A percentile compares a stretch with the other conserved stretches of the same genome.
These are phyloP conservation scores for Malus hybrid DNA, from an alignment of 331 rosid species.

Conservation along the genomic window DNA sequence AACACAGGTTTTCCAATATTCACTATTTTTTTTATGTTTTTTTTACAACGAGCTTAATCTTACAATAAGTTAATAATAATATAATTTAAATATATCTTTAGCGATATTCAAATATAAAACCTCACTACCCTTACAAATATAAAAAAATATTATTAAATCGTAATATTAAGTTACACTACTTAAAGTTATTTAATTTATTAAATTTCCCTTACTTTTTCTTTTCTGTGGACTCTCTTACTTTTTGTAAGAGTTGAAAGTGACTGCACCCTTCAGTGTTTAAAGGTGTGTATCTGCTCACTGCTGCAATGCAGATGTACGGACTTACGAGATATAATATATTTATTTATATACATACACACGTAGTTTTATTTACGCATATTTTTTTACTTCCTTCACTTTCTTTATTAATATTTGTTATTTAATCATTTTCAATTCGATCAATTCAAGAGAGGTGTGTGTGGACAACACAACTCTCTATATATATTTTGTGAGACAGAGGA, in stretches of 20 bases:
- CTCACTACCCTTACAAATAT: fast-evolving
- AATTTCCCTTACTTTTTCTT: neutral
- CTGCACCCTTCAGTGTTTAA: slow-evolving; percentile 38
- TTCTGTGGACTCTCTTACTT: neutral
- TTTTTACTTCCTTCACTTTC: no score
- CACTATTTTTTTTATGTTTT: no score
- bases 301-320: slow-evolving; percentile 31
- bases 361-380: fast-evolving
- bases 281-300: slow-evolving; percentile 19
- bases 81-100: fast-evolving
- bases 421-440: fast-evolving
- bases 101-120: fast-evolving
- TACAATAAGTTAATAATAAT: no score
- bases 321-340: neutral
- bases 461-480: no score
- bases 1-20: neutral
- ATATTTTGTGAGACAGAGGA: neutral
- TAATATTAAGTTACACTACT: fast-evolving
- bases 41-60: fast-evolving
- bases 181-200: no score
- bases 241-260: slow-evolving; percentile 59
- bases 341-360: no score
- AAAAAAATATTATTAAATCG: no score
- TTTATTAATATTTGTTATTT: no score
- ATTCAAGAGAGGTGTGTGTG: no score